phyloP scores from a whole-genome alignment of 257 asterid genomes.

The Vinca minor region DNA sequence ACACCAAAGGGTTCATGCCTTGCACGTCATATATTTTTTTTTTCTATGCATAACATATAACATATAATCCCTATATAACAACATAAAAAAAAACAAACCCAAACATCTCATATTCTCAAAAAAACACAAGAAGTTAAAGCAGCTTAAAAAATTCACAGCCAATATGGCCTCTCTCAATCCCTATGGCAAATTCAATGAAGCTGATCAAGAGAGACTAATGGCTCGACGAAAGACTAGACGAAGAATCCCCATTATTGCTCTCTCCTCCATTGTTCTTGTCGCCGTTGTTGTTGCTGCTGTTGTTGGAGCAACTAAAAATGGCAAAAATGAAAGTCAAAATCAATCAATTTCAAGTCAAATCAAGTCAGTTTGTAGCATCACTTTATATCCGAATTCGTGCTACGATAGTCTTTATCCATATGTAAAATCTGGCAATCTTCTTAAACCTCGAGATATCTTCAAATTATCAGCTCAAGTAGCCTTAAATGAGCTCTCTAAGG shows the following conservation, averaged over 20 bases:
- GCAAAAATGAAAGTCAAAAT: background rate
- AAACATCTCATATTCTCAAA: too few species aligned
- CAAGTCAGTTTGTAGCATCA: constrained; percentile 28
- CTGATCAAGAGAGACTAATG: constrained; percentile 44
- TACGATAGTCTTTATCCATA: constrained; percentile 28
- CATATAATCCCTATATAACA: background rate
- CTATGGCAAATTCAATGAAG: constrained; percentile 54
- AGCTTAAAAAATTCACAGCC: background rate
- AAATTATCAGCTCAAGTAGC: constrained; percentile 39
- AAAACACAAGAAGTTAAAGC: background rate
- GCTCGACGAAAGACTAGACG: constrained; percentile 42
- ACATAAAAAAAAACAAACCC: too few species aligned
- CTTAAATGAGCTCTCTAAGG: constrained; percentile 27
- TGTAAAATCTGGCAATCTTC: constrained; percentile 20
- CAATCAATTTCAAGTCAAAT: constrained; percentile 18
- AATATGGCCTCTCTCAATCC: constrained; percentile 32
- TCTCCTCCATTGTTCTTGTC: constrained; percentile 51
- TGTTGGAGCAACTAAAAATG: constrained; percentile 34
- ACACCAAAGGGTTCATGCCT: background rate
- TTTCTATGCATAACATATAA: background rate
- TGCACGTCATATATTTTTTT: background rate
- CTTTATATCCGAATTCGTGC: constrained; percentile 37
- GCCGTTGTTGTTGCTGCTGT: constrained; percentile 43
- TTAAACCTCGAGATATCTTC: constrained; percentile 32
- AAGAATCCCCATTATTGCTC: constrained; percentile 38